Evolutionary conservation across 495 filamentous ascomycete species (phyloP).

Genomic region (Stereocaulon alpinum): DNA sequence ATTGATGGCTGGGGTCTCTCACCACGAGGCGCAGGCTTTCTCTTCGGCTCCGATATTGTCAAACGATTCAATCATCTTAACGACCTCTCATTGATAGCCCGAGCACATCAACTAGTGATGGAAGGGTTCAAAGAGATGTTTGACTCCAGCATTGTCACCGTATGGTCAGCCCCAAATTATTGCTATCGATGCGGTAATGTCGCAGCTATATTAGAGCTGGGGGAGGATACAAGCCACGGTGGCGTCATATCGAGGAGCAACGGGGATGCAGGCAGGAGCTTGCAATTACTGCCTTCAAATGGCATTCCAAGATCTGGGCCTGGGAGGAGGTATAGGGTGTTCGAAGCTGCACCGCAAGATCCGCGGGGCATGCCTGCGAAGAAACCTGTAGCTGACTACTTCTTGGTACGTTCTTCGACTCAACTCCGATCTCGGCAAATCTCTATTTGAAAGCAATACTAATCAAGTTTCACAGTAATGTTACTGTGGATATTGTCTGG

Average conservation of each 20-base stretch:
- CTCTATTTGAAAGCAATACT: background rate
- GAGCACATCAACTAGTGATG: slow-evolving; percentile 97
- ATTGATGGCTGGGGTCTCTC: slow-evolving; percentile 97
- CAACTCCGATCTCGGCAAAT: background rate
- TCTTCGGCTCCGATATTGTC: slow-evolving; percentile 94
- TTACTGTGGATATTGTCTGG: no score
- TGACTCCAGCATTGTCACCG: slow-evolving; percentile 85
- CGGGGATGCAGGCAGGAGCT: slow-evolving; percentile 58
- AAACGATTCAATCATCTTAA: slow-evolving; percentile 91
- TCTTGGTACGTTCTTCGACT: slow-evolving; percentile 43
- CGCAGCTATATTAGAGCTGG: slow-evolving; percentile 85
- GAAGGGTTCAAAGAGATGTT: slow-evolving; percentile 99
- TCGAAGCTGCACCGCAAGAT: slow-evolving; percentile 95
- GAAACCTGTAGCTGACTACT: slow-evolving; percentile 97
- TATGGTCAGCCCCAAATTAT: slow-evolving; percentile 97
- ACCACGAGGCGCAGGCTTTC: slow-evolving; percentile 87
- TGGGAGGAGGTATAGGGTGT: slow-evolving; percentile 85
- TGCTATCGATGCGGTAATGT: slow-evolving; percentile 98
- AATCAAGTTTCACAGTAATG: background rate
- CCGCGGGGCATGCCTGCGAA: slow-evolving; percentile 96
- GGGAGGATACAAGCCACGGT: slow-evolving; percentile 69
- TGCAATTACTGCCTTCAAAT: slow-evolving; percentile 17
- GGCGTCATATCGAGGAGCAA: slow-evolving; percentile 70
- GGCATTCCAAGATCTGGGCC: slow-evolving; percentile 49
- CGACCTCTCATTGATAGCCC: slow-evolving; percentile 80